phyloP scores from a whole-genome alignment of 2,329 filamentous ascomycete genomes.

The Colletotrichum echinochloae region DNA sequence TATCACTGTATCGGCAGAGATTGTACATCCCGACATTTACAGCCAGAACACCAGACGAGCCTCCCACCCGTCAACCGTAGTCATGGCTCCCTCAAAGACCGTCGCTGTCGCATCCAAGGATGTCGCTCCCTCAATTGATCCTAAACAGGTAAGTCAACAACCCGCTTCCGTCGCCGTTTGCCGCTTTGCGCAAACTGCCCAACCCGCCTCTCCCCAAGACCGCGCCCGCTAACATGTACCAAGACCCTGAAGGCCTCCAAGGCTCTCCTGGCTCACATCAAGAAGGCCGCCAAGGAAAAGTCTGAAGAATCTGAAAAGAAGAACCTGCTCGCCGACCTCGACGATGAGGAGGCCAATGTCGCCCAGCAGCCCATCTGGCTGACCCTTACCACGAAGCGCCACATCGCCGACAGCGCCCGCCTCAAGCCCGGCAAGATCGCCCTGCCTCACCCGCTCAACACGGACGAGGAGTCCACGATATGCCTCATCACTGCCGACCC shows the following conservation, averaged over 20 bases:
- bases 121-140: conserved; percentile 52
- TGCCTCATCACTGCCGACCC: conserved; percentile 87
- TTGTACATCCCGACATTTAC: conserved; percentile 11
- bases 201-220: not conserved
- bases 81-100: conserved; percentile 58
- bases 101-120: conserved; percentile 48
- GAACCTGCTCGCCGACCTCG: conserved; percentile 63
- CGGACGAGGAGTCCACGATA: conserved; percentile 74
- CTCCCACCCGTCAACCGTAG: conserved; percentile 31
- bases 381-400: conserved; percentile 73
- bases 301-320: conserved; percentile 59
- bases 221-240: conserved; percentile 35
- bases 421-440: conserved; percentile 87
- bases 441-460: conserved; percentile 81
- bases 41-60: conserved; percentile 19
- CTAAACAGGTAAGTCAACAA: conserved; percentile 53
- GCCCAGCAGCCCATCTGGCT: conserved; percentile 70
- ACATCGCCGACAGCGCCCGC: conserved; percentile 77
- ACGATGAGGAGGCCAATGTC: conserved; percentile 56
- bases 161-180: not conserved
- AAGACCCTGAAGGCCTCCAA: conserved; percentile 74
- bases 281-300: conserved; percentile 62
- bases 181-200: not conserved
- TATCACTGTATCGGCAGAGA: conserved; percentile 6
- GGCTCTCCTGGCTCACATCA: conserved; percentile 72